These are phyloP conservation scores for Liriodendron chinense DNA, from an alignment of 164 flowering plant species.

Conservation along the genomic window DNA sequence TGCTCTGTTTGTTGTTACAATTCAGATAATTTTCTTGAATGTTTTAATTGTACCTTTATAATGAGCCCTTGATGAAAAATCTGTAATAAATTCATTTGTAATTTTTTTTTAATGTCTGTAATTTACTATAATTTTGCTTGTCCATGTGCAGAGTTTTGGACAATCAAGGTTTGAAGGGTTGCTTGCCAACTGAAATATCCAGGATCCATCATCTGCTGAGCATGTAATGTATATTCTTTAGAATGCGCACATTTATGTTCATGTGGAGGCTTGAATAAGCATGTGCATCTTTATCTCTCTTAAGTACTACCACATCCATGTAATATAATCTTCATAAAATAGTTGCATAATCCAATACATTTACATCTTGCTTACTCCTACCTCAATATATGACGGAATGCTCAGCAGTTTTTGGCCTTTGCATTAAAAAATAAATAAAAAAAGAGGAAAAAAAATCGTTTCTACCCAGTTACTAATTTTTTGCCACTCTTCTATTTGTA, in stretches of 20 bases:
- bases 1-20: not conserved
- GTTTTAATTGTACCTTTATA: not conserved
- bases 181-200: slow-evolving; percentile 74
- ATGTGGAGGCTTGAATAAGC: not conserved
- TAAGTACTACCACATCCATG: not conserved
- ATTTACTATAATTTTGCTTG: not conserved
- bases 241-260: not conserved
- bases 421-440: not conserved
- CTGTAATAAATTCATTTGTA: not conserved
- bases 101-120: too few species aligned
- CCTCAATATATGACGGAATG: not conserved
- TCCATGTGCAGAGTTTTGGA: slow-evolving; percentile 71
- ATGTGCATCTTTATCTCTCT: not conserved
- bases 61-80: not conserved
- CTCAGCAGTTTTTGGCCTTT: not conserved
- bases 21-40: not conserved
- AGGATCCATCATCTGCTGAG: slow-evolving; percentile 64
- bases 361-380: too few species aligned
- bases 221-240: slow-evolving; percentile 82
- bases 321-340: not conserved
- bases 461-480: not conserved
- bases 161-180: slow-evolving; percentile 89
- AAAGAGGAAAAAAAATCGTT: not conserved
- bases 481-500: not conserved
- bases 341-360: not conserved